These are phyloP conservation scores for Fusarium devonianum DNA, from an alignment of 2,329 filamentous ascomycete genomes.

Conservation along the genomic window DNA sequence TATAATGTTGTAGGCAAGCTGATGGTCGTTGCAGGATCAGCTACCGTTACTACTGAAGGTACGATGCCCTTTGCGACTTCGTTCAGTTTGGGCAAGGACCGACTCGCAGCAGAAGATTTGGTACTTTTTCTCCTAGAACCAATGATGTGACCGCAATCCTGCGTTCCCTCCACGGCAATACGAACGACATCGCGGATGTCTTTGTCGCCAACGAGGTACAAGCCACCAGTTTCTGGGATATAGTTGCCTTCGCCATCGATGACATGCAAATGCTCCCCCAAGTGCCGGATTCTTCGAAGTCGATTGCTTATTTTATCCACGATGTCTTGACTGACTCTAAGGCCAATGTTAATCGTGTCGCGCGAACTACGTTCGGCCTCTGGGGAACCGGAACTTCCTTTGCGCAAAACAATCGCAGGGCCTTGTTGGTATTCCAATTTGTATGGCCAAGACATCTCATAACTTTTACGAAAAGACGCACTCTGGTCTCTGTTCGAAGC, in stretches of 20 bases:
- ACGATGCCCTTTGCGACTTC: conserved; percentile 36
- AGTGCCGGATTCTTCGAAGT: conserved; percentile 24
- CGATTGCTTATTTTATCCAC: conserved; percentile 32
- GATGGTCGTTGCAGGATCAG: conserved; percentile 47
- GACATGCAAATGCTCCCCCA: conserved; percentile 24
- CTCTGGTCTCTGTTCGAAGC: conserved; percentile 18
- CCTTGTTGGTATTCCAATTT: neutral
- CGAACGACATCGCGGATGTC: conserved; percentile 38
- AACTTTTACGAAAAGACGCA: neutral
- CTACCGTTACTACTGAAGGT: conserved; percentile 31
- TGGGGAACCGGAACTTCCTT: neutral
- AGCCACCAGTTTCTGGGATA: conserved; percentile 12
- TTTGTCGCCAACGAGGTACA: conserved; percentile 36
- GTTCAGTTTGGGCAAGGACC: conserved; percentile 30
- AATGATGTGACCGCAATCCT: conserved; percentile 4
- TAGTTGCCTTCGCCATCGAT: conserved; percentile 21
- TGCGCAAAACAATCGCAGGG: neutral
- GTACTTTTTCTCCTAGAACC: conserved; percentile 6
- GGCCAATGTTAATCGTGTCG: conserved; percentile 13
- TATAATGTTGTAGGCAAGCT: conserved; percentile 45
- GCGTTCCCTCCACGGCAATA: conserved; percentile 29
- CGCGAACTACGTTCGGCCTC: neutral
- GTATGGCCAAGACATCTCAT: conserved; percentile 15
- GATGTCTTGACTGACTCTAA: conserved; percentile 19
- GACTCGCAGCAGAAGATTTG: conserved; percentile 10